Conservation (phyloP, 169 alveolate species). For the Plasmodium sp. region DNA sequence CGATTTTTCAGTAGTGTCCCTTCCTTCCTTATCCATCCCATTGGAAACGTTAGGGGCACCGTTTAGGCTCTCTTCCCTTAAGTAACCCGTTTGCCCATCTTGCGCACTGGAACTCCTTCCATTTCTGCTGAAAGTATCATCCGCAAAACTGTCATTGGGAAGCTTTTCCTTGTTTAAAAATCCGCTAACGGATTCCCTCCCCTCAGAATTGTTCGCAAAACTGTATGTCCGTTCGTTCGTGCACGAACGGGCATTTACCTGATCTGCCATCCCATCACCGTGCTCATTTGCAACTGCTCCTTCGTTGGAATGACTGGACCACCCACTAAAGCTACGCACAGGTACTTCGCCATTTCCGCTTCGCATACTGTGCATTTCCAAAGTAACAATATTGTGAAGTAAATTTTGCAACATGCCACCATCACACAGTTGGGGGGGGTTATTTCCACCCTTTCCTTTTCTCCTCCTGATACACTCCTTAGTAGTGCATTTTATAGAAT, state of each 20-base stretch:
- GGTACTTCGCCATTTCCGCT: neutral
- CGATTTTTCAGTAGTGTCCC: neutral
- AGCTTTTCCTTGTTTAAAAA: neutral
- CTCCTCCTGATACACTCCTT: neutral
- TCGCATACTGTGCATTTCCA: neutral
- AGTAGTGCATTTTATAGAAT: neutral
- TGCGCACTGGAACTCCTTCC: neutral
- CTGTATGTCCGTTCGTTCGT: neutral
- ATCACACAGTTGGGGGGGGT: neutral
- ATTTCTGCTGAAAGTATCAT: neutral
- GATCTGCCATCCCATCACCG: neutral
- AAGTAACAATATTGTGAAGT: neutral
- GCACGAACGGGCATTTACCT: neutral
- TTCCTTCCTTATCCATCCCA: neutral
- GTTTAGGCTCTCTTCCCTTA: neutral
- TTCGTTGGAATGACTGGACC: neutral
- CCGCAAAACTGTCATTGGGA: neutral
- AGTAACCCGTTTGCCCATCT: neutral
- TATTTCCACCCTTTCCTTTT: neutral
- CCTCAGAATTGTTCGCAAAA: neutral
- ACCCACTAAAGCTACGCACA: neutral
- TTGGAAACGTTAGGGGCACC: neutral
- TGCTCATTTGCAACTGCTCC: neutral
- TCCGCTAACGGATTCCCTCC: neutral
- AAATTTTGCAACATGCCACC: slow-evolving; percentile 6